Conservation (phyloP, 805 yeast species). For the Wickerhamiella australiensis region DNA sequence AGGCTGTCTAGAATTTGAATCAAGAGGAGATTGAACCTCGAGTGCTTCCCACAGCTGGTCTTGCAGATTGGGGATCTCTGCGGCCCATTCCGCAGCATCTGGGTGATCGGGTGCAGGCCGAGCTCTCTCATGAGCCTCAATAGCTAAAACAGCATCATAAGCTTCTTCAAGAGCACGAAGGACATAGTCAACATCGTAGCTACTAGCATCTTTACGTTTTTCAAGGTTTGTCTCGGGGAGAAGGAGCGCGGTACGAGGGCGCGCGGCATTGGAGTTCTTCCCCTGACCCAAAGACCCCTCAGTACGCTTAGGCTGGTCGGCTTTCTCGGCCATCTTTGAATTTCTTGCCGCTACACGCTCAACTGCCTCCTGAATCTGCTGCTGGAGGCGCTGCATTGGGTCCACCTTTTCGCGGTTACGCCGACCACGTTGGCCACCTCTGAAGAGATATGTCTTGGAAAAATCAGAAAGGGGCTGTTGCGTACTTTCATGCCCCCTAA, state of each 20-base stretch:
- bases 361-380: constrained; percentile 92
- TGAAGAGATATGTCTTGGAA: constrained; percentile 85
- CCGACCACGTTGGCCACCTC: constrained; percentile 70
- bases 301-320: constrained; percentile 35
- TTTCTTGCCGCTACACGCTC: constrained; percentile 93
- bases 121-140: constrained; percentile 65
- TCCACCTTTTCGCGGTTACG: constrained; percentile 39
- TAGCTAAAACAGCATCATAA: constrained; percentile 60
- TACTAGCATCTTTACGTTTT: constrained; percentile 24
- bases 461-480: constrained; percentile 57
- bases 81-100: constrained; percentile 27
- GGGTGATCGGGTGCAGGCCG: constrained; percentile 31
- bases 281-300: constrained; percentile 72
- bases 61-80: constrained; percentile 23
- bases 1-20: constrained; percentile 39
- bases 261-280: constrained; percentile 14
- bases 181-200: constrained; percentile 34
- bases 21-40: constrained; percentile 35
- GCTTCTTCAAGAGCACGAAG: constrained; percentile 66
- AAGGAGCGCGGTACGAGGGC: constrained; percentile 27
- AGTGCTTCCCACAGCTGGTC: constrained; percentile 61
- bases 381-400: constrained; percentile 94
- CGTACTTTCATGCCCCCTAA: constrained; percentile 44
- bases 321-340: constrained; percentile 60
- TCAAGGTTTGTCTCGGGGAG: constrained; percentile 29